Conservation (phyloP, 192 early-diverging fungal species). For the Cladochytrium replicatum region DNA sequence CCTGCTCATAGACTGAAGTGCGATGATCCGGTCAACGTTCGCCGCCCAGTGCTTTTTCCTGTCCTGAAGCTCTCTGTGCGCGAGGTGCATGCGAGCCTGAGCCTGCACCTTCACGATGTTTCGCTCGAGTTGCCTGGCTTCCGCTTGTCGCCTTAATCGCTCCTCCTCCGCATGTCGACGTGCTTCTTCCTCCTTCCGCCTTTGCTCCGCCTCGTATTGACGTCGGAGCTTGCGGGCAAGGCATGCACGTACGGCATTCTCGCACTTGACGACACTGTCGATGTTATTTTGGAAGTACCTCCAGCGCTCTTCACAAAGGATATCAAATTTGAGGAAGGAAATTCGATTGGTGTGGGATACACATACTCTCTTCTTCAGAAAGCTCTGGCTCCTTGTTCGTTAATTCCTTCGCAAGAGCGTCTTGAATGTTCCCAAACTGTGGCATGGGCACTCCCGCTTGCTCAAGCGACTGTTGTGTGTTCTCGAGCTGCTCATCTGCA, state of each 20-base stretch:
- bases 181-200: slow-evolving; percentile 20
- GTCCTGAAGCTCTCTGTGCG: slow-evolving; percentile 17
- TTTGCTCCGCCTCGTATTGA: too few relatives aligned
- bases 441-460: slow-evolving; percentile 75
- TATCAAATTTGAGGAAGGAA: too few relatives aligned
- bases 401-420: slow-evolving; percentile 41
- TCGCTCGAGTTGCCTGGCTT: slow-evolving; percentile 7
- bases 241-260: slow-evolving; percentile 12
- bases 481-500: slow-evolving; percentile 53
- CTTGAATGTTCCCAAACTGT: slow-evolving; percentile 76
- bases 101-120: slow-evolving; percentile 26
- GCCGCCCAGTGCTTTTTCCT: slow-evolving; percentile 3
- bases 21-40: slow-evolving; percentile 21
- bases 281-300: slow-evolving; percentile 9
- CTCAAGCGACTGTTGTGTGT: slow-evolving; percentile 77
- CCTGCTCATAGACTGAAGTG: slow-evolving; percentile 22
- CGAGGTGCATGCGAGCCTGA: slow-evolving; percentile 20
- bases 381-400: slow-evolving; percentile 21
- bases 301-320: slow-evolving; percentile 8
- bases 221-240: slow-evolving; percentile 27
- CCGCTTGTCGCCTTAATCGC: not conserved
- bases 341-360: too few relatives aligned
- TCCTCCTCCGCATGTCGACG: slow-evolving; percentile 22
- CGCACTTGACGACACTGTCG: slow-evolving; percentile 7
- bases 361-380: slow-evolving; percentile 25